Conservation (phyloP, 2,329 filamentous ascomycete species). For the Aspergillus fischeri region DNA sequence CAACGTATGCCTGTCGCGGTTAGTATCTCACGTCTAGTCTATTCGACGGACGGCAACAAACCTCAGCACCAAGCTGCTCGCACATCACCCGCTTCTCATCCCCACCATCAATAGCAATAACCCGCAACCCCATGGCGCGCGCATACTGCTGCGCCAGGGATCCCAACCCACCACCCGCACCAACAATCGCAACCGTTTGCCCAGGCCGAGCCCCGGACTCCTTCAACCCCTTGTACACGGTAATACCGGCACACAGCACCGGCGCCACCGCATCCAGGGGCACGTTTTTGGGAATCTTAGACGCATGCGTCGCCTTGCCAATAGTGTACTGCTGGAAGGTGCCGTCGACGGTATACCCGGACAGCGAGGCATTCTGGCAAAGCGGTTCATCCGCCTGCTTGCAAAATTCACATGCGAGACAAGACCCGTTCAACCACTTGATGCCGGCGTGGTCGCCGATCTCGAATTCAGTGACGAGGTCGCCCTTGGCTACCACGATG, state of each 20-base stretch:
- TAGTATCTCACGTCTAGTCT: no score
- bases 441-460: slow-evolving; percentile 22
- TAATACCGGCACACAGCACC: slow-evolving; percentile 21
- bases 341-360: slow-evolving; percentile 15
- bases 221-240: slow-evolving; percentile 19
- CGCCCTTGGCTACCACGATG: slow-evolving; percentile 35
- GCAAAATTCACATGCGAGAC: slow-evolving; percentile 18
- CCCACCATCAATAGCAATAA: slow-evolving; percentile 78
- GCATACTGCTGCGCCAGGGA: slow-evolving; percentile 81
- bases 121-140: slow-evolving; percentile 78
- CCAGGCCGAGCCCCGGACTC: slow-evolving; percentile 32
- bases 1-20: slow-evolving; percentile 56
- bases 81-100: slow-evolving; percentile 70
- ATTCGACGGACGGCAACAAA: background rate
- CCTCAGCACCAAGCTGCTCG: slow-evolving; percentile 62
- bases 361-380: slow-evolving; percentile 12
- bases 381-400: slow-evolving; percentile 13
- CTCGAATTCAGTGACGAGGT: slow-evolving; percentile 13
- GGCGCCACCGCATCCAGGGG: slow-evolving; percentile 15
- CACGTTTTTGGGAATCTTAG: slow-evolving; percentile 16
- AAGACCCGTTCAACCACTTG: slow-evolving; percentile 17
- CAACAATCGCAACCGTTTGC: slow-evolving; percentile 26
- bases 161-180: slow-evolving; percentile 59
- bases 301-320: slow-evolving; percentile 12
- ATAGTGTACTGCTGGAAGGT: slow-evolving; percentile 20